A percentile compares a stretch with the other conserved stretches of the same genome.
Conservation (phyloP, 768 basidiomycete species). For the Suillus clintonianus region DNA sequence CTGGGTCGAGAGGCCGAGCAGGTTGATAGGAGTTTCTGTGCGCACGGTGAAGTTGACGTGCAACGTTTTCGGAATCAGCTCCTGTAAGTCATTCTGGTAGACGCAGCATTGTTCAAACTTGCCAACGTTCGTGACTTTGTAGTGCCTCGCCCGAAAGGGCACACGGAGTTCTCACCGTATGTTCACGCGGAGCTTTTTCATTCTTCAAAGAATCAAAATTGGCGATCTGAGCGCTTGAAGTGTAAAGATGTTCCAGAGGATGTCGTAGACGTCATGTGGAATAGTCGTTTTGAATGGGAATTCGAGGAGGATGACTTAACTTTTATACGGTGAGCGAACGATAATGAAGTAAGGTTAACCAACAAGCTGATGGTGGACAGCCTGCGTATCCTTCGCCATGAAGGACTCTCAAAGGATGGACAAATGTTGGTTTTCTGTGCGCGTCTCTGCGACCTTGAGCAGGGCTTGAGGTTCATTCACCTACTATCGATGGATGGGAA, state of each 20-base stretch:
- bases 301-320: constrained; percentile 52
- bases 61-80: constrained; percentile 47
- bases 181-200: constrained; percentile 49
- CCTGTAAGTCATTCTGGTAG: constrained; percentile 34
- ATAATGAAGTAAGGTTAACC: not conserved
- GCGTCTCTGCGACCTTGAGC: constrained; percentile 45
- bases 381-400: constrained; percentile 26
- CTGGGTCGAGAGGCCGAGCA: constrained; percentile 53
- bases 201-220: constrained; percentile 37
- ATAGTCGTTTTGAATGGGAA: constrained; percentile 50
- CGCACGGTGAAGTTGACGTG: constrained; percentile 26
- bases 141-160: constrained; percentile 50
- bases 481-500: constrained; percentile 56
- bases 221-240: constrained; percentile 45
- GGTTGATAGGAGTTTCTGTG: constrained; percentile 21
- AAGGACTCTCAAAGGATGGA: constrained; percentile 47
- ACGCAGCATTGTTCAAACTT: not conserved
- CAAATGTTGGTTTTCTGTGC: constrained; percentile 55
- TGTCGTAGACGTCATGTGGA: constrained; percentile 43
- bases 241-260: constrained; percentile 30
- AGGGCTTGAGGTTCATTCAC: constrained; percentile 50
- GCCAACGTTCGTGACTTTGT: not conserved
- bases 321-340: constrained; percentile 47
- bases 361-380: constrained; percentile 4
- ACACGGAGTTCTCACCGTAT: constrained; percentile 42